These are phyloP conservation scores for Oryza glumipatula DNA, from an alignment of 176 grass and related monocot genomes.

Conservation along the genomic window DNA sequence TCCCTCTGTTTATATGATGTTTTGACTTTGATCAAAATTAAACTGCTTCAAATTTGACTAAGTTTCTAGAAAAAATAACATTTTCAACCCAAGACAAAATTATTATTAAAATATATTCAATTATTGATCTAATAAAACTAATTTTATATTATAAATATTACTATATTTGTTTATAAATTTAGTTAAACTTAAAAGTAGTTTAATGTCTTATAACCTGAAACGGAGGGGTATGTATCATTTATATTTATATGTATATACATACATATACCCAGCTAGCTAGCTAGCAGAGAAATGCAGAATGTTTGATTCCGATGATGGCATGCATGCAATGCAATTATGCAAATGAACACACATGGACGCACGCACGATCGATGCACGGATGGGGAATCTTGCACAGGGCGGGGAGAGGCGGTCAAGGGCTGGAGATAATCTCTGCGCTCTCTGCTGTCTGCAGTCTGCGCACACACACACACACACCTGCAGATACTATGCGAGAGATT, in stretches of 20 bases:
- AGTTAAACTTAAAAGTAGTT: too few species aligned
- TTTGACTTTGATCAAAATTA: too few species aligned
- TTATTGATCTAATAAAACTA: too few species aligned
- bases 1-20: too few species aligned
- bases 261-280: constrained; percentile 17
- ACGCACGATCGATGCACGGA: background rate
- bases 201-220: too few species aligned
- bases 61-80: too few species aligned
- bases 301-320: background rate
- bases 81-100: too few species aligned
- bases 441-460: background rate
- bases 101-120: too few species aligned
- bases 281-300: constrained; percentile 22
- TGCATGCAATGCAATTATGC: background rate
- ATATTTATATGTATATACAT: background rate
- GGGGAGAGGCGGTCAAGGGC: constrained; percentile 41
- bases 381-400: constrained; percentile 59
- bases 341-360: background rate
- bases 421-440: constrained; percentile 47
- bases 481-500: background rate
- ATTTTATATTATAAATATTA: too few species aligned
- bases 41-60: too few species aligned
- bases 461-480: background rate
- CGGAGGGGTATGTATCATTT: too few species aligned
- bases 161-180: too few species aligned